Evolutionary conservation across 2,329 filamentous ascomycete species (phyloP).

Genomic region (Rutstroemia sp.): DNA sequence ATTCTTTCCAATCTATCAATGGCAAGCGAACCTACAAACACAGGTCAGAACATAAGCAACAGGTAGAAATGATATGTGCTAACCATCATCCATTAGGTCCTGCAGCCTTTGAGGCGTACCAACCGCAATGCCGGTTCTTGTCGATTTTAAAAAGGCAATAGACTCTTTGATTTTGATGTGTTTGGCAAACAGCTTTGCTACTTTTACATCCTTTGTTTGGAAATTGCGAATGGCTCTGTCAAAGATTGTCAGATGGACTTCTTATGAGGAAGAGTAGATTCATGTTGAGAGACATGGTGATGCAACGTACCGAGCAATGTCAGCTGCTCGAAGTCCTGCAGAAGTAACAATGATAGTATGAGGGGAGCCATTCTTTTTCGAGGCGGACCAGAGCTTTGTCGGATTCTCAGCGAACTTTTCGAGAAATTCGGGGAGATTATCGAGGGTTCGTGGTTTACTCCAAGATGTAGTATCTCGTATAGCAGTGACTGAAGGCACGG

Average conservation of each 20-base stretch:
- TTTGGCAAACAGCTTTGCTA: conserved; percentile 94
- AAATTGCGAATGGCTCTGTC: conserved; percentile 65
- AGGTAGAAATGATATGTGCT: conserved; percentile 21
- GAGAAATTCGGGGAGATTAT: conserved; percentile 72
- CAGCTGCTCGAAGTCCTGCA: conserved; percentile 78
- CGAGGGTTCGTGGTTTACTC: conserved; percentile 55
- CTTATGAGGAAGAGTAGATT: background rate
- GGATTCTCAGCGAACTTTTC: conserved; percentile 55
- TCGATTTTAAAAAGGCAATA: conserved; percentile 62
- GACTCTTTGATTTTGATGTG: conserved; percentile 94
- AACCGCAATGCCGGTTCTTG: conserved; percentile 75
- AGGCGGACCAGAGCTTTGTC: conserved; percentile 50
- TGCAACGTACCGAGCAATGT: conserved; percentile 59
- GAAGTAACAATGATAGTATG: conserved; percentile 87
- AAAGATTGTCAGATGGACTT: conserved; percentile 10
- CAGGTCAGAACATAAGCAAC: conserved; percentile 3
- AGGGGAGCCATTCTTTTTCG: conserved; percentile 62
- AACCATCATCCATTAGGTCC: conserved; percentile 76
- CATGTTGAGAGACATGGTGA: background rate
- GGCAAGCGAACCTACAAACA: conserved; percentile 54
- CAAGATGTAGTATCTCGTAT: conserved; percentile 78
- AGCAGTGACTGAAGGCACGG: conserved; percentile 42
- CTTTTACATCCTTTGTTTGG: conserved; percentile 66
- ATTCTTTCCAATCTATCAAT: conserved; percentile 67
- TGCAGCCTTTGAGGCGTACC: conserved; percentile 80